These are phyloP conservation scores for Scheffersomyces amazonensis DNA, from an alignment of 805 yeast species.

Conservation along the genomic window DNA sequence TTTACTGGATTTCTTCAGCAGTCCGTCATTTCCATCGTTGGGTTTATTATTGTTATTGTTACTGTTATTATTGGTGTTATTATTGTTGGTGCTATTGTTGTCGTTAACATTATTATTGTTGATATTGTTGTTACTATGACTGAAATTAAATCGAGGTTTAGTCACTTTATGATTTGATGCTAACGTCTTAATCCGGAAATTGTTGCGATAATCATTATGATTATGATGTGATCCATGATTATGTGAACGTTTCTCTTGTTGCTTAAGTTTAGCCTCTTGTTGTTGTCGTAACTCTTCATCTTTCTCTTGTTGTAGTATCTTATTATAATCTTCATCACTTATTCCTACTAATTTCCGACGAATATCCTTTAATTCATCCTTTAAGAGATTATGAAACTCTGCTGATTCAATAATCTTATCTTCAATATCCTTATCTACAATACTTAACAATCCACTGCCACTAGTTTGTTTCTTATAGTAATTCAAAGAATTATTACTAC, in stretches of 20 bases:
- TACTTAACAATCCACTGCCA: constrained; percentile 25
- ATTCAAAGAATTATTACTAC: neutral
- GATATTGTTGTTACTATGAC: neutral
- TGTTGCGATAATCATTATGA: constrained; percentile 21
- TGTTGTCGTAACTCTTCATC: constrained; percentile 11
- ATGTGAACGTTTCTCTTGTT: constrained; percentile 8
- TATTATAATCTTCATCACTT: constrained; percentile 38
- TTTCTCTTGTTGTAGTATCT: constrained; percentile 20
- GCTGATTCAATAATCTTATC: constrained; percentile 43
- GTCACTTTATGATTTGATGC: constrained; percentile 18
- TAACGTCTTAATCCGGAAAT: constrained; percentile 24
- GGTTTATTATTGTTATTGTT: constrained; percentile 2
- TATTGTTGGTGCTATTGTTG: neutral
- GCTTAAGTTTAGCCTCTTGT: constrained; percentile 7
- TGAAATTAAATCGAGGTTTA: constrained; percentile 12
- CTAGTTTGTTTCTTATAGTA: neutral
- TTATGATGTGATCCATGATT: constrained; percentile 5
- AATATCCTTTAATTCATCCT: constrained; percentile 31
- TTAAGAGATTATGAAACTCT: constrained; percentile 31
- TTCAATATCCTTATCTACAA: constrained; percentile 43
- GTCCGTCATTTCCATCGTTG: neutral
- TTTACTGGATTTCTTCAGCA: constrained; percentile 5
- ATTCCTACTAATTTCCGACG: constrained; percentile 29
- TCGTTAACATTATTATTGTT: neutral
- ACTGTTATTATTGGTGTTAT: neutral